These are phyloP conservation scores for Trametes hirsuta DNA, from an alignment of 1,284 basidiomycete species.

Conservation along the genomic window DNA sequence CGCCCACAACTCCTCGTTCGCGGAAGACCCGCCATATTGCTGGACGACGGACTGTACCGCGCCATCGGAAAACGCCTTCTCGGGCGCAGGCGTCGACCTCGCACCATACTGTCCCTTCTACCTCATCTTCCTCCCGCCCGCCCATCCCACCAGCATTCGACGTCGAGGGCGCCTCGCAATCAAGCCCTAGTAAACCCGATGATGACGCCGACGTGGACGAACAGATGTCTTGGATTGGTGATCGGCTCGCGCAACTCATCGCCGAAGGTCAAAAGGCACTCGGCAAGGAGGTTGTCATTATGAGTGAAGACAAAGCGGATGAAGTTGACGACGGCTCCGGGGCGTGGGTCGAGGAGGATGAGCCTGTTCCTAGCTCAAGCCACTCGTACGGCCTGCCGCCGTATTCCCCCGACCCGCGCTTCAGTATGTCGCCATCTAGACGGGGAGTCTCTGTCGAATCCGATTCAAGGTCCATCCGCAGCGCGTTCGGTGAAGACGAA, in stretches of 20 bases:
- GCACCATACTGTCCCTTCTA: constrained; percentile 27
- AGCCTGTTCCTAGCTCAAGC: constrained; percentile 31
- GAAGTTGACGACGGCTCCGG: constrained; percentile 74
- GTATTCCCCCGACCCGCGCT: constrained; percentile 36
- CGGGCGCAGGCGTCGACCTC: constrained; percentile 33
- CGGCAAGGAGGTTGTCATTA: constrained; percentile 69
- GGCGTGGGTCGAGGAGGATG: constrained; percentile 51
- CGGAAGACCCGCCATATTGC: constrained; percentile 33
- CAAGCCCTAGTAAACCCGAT: constrained; percentile 31
- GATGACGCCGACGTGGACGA: constrained; percentile 40
- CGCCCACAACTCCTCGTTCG: constrained; percentile 34
- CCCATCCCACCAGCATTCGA: constrained; percentile 32
- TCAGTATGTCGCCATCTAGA: constrained; percentile 37
- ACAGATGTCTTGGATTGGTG: constrained; percentile 79
- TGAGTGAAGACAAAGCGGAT: constrained; percentile 71
- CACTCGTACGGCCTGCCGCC: constrained; percentile 35
- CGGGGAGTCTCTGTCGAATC: constrained; percentile 38
- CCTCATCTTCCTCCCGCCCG: constrained; percentile 18
- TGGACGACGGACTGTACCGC: constrained; percentile 36
- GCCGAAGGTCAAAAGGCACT: constrained; percentile 75
- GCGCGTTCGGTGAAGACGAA: constrained; percentile 42
- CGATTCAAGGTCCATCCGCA: constrained; percentile 27
- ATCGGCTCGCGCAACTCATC: constrained; percentile 65
- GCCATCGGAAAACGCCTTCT: constrained; percentile 39
- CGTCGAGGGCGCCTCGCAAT: constrained; percentile 23